Conservation (phyloP, 2,329 filamentous ascomycete genomes). For the Xylaria arbuscula region DNA sequence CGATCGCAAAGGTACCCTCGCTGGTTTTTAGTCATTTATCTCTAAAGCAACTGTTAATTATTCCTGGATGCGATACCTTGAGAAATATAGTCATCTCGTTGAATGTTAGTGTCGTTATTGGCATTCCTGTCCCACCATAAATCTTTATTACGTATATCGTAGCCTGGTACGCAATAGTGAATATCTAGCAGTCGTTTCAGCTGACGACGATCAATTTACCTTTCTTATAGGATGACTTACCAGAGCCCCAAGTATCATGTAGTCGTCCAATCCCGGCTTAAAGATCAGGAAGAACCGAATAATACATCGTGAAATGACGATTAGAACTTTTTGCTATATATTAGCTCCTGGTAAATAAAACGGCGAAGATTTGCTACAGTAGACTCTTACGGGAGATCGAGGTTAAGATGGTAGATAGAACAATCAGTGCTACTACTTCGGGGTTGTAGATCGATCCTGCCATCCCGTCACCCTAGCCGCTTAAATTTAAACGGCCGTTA, state of each 20-base stretch:
- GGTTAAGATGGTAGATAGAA: conserved; percentile 38
- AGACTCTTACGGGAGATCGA: conserved; percentile 38
- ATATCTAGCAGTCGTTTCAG: conserved; percentile 32
- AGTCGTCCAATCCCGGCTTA: conserved; percentile 42
- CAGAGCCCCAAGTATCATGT: conserved; percentile 42
- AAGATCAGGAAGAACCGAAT: conserved; percentile 42
- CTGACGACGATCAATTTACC: neutral
- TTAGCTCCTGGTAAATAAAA: neutral
- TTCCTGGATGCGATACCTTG: conserved; percentile 14
- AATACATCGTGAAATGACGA: conserved; percentile 35
- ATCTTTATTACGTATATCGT: conserved; percentile 35
- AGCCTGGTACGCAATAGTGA: conserved; percentile 41
- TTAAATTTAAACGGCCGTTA: neutral
- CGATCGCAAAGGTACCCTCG: conserved; percentile 48
- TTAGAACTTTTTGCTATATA: conserved; percentile 28
- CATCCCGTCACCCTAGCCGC: conserved; percentile 6
- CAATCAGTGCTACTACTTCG: conserved; percentile 37
- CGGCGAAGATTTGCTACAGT: neutral
- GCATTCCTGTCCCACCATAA: conserved; percentile 38
- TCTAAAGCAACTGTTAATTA: neutral
- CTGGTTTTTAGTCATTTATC: neutral
- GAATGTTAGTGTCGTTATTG: conserved; percentile 37
- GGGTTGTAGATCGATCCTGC: conserved; percentile 25
- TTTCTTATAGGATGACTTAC: conserved; percentile 26
- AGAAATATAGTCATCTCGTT: conserved; percentile 39